Base-by-base conservation (phyloP, 106 monocot genomes). In the Dendrobium chrysotoxum region DNA sequence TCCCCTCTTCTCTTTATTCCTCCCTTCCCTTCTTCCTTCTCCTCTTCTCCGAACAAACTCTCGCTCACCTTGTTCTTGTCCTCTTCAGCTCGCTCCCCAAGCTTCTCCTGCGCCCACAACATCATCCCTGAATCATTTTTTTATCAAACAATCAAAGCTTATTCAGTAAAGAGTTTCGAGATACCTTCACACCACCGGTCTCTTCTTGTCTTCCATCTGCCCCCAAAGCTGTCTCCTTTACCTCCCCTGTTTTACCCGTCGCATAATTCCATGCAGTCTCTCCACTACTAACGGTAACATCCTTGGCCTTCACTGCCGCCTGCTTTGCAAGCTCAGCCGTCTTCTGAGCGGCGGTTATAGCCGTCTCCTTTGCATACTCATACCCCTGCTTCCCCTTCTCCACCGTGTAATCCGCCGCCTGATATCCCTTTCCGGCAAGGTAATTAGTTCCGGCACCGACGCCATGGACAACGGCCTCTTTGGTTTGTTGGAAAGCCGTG, bases 391-490 rank as follows among this genome's bases (percentile, higher is more conserved):
- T 81, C 1, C 83, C 80, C 78, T 86, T 84, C 64, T 83, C 86
- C 26, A 21, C 80, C 7, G 77, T 67, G 53, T 84, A 42, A 38
- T 74, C 80, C 35, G 71, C 80, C 17, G 80, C 85, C 45, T 39
- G 78, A 1, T 50, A 41, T 12, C 80, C 80, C 73, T 83, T 83
- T 5, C 79, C 77, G 15, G 83, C 17, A 6, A 75, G 18, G 77
- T 85, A 89, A 20, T 75, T 64, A 38, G 78, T 57, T 30, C 89
- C 80, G 8, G 85, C 83, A 38, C 53, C 80, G 31, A 78, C 1
- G 13, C 84, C 82, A 4, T 87, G 85, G 28, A 53, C 40, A 26
- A 78, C 80, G 46, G 88, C 64, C 28, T 91, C 91, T 47, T 88
- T 90, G 21, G 90, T 77, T 39, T 87, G 85, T 17, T 85, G 80